Evolutionary conservation across 106 monocot species (phyloP).

Genomic region (Phalaenopsis aphrodite): DNA sequence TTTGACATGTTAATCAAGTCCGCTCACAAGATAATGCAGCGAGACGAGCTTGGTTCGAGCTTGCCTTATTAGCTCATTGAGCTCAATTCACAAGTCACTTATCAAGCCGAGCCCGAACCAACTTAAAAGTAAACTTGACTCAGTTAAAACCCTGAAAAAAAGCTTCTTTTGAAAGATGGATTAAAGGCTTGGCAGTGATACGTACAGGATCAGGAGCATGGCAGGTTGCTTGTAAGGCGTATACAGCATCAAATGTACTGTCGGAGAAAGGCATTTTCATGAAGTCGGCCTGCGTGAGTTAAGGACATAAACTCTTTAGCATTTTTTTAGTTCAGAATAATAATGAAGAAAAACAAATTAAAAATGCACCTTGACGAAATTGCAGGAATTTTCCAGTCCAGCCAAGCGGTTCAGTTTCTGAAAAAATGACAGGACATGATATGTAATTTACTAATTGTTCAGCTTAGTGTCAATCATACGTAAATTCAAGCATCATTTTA

Average conservation of each 20-base stretch:
- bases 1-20: no score
- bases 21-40: not conserved
- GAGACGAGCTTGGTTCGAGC: no score
- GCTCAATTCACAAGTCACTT: not conserved
- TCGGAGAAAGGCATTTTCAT: conserved; percentile 93
- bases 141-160: no score
- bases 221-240: conserved; percentile 97
- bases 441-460: no score
- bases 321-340: not conserved
- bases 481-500: not conserved
- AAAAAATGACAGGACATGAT: not conserved
- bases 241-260: conserved; percentile 77
- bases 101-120: no score
- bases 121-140: no score
- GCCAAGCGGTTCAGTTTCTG: conserved; percentile 66
- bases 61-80: no score
- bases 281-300: conserved; percentile 75
- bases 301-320: not conserved
- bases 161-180: not conserved
- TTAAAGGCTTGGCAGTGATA: not conserved
- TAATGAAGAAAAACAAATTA: not conserved
- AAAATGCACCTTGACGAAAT: conserved; percentile 76
- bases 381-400: conserved; percentile 53
- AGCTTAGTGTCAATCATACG: not conserved
- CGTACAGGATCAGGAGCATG: conserved; percentile 92